phyloP scores from a whole-genome alignment of 495 filamentous ascomycete species.

The Aspergillus conjunctus region DNA sequence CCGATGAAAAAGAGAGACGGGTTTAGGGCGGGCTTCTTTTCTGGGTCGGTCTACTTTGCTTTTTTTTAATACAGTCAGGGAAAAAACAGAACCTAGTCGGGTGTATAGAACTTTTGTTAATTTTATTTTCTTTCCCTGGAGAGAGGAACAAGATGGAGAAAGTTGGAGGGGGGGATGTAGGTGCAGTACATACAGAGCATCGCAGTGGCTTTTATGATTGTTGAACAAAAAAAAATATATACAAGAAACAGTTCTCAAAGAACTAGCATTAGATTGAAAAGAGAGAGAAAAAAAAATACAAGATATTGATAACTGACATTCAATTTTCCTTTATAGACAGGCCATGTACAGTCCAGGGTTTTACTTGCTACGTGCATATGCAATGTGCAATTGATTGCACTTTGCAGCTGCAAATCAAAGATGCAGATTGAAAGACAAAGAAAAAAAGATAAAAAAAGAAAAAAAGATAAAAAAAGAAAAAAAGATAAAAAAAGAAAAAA shows the following conservation, averaged over 20 bases:
- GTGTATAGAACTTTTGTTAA: conserved; percentile 4
- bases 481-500: not conserved
- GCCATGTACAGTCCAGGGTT: not conserved
- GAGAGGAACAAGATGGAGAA: not conserved
- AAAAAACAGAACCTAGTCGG: conserved; percentile 12
- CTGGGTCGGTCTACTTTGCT: not conserved
- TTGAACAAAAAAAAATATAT: not conserved
- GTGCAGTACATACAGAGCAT: not conserved
- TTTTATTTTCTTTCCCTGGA: not conserved
- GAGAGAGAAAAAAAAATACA: not conserved
- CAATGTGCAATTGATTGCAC: not conserved
- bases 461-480: not conserved
- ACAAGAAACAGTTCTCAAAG: too few relatives aligned
- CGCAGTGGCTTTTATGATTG: not conserved
- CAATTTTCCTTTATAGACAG: conserved; percentile 2
- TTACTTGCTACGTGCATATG: conserved; percentile 5
- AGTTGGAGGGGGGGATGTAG: not conserved
- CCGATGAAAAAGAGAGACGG: not conserved
- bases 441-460: not conserved
- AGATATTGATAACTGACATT: not conserved
- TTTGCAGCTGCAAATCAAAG: not conserved
- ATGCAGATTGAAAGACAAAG: not conserved
- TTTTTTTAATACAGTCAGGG: not conserved
- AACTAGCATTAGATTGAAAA: not conserved
- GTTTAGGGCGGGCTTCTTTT: not conserved